Evolutionary conservation across 202 grass and related monocot species (phyloP).

Genomic region (Musa balbisiana): DNA sequence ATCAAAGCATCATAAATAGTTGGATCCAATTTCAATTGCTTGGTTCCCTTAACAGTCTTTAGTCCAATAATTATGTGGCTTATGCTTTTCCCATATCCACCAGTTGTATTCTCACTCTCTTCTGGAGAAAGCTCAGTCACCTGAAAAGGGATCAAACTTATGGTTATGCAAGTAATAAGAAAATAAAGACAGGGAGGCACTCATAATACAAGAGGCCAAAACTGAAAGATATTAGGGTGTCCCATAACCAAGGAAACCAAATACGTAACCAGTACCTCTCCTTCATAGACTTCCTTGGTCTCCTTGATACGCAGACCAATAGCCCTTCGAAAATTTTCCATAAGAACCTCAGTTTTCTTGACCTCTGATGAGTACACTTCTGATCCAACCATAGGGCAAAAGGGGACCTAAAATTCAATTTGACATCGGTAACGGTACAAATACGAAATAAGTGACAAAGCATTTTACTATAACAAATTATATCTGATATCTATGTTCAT

Average conservation of each 20-base stretch:
- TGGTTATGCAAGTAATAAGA: neutral
- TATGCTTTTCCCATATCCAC: conserved; percentile 85
- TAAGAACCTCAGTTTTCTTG: conserved; percentile 94
- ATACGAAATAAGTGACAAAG: too few species aligned
- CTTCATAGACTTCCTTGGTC: conserved; percentile 95
- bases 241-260: conserved; percentile 13
- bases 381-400: conserved; percentile 99
- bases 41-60: conserved; percentile 97
- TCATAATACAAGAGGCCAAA: neutral
- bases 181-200: neutral
- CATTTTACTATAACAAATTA: neutral
- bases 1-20: conserved; percentile 92
- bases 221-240: conserved; percentile 1
- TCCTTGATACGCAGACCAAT: conserved; percentile 96
- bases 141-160: conserved; percentile 35
- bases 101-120: conserved; percentile 66
- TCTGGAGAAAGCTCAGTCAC: conserved; percentile 94
- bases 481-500: neutral
- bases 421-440: neutral
- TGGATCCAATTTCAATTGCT: conserved; percentile 89
- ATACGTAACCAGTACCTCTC: conserved; percentile 43
- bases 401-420: conserved; percentile 55
- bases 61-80: conserved; percentile 84
- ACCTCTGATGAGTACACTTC: conserved; percentile 97
- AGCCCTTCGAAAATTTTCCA: conserved; percentile 86